Percentiles rank a stretch among this genome's conserved stretches.
Evolutionary conservation across 352 stramenopile species (phyloP).

Genomic region (Hyaloperonospora brassicae): DNA sequence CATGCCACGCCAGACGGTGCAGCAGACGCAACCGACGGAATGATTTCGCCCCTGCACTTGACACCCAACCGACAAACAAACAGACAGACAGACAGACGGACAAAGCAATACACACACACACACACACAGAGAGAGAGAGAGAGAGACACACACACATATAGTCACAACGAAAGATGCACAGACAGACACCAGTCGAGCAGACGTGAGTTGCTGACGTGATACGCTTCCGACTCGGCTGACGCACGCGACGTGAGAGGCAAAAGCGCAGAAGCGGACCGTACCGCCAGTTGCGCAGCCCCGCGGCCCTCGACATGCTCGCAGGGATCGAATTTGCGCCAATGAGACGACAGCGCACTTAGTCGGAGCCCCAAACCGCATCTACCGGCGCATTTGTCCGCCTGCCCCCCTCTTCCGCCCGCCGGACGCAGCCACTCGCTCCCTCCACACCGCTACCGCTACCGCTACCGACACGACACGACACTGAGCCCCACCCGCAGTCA

Average conservation of each 20-base stretch:
- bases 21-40: slow-evolving; percentile 6
- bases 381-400: not conserved
- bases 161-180: no score
- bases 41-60: slow-evolving; percentile 28
- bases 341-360: slow-evolving; percentile 4
- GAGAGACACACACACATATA: no score
- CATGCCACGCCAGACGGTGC: no score
- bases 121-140: no score
- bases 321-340: not conserved
- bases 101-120: no score
- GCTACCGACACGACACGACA: slow-evolving; percentile 11
- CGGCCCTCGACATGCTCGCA: slow-evolving; percentile 14
- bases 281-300: slow-evolving; percentile 35
- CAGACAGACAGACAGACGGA: no score
- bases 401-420: not conserved
- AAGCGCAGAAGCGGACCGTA: slow-evolving; percentile 4
- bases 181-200: no score
- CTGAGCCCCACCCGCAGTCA: slow-evolving; percentile 12
- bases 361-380: not conserved
- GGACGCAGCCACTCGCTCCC: no score
- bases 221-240: no score
- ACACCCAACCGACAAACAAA: no score
- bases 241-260: no score
- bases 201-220: no score
- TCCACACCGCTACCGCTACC: not conserved